Evolutionary conservation across 2,329 filamentous ascomycete species (phyloP).

Genomic region (Pestalotiopsis sp.): DNA sequence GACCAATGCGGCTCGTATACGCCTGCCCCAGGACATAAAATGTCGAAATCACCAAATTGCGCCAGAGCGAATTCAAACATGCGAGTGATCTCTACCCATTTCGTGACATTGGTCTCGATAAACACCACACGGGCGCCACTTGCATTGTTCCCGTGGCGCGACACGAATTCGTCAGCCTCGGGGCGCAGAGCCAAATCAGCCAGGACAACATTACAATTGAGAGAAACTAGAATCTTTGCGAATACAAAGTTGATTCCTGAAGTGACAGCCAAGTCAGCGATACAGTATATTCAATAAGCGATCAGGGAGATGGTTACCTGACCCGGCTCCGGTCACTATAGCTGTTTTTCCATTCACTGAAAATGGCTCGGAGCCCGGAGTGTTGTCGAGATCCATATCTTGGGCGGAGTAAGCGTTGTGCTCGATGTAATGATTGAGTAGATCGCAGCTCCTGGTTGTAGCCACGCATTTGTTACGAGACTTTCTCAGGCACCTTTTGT

Average conservation of each 20-base stretch:
- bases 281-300: background rate
- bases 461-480: too few relatives aligned
- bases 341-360: slow-evolving; percentile 44
- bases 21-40: slow-evolving; percentile 49
- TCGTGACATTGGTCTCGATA: slow-evolving; percentile 45
- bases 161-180: slow-evolving; percentile 40
- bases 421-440: background rate
- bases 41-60: slow-evolving; percentile 41
- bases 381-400: slow-evolving; percentile 39
- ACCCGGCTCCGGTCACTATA: slow-evolving; percentile 57
- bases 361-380: slow-evolving; percentile 24
- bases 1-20: slow-evolving; percentile 48
- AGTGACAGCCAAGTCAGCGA: background rate
- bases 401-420: too few relatives aligned
- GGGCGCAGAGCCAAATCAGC: slow-evolving; percentile 46
- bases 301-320: slow-evolving; percentile 38
- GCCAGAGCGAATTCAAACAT: slow-evolving; percentile 36
- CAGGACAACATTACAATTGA: slow-evolving; percentile 46
- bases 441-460: background rate
- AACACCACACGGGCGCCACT: slow-evolving; percentile 39
- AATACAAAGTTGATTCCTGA: slow-evolving; percentile 47
- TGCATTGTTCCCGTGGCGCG: slow-evolving; percentile 18
- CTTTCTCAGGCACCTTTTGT: too few relatives aligned
- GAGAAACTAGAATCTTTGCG: slow-evolving; percentile 41
- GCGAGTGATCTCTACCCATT: slow-evolving; percentile 38